These are phyloP conservation scores for Penicillium sp. DNA, from an alignment of 2,329 filamentous ascomycete species.

Conservation along the genomic window DNA sequence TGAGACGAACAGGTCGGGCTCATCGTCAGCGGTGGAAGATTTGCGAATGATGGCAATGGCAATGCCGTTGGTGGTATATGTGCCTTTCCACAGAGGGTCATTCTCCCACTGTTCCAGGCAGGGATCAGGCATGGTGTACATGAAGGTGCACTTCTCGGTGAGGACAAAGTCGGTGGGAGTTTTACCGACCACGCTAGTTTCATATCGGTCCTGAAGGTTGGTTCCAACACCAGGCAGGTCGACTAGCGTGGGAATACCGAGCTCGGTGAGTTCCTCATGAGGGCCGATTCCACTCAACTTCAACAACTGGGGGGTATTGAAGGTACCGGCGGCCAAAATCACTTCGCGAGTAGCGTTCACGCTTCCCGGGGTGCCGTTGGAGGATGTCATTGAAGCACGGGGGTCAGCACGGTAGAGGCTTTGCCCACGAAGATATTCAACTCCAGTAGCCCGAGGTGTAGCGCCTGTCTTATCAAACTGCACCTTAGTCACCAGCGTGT, in stretches of 20 bases:
- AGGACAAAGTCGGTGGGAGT: slow-evolving; percentile 33
- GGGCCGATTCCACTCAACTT: slow-evolving; percentile 60
- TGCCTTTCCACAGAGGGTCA: slow-evolving; percentile 37
- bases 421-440: slow-evolving; percentile 45
- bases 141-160: slow-evolving; percentile 30
- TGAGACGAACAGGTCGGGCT: slow-evolving; percentile 53
- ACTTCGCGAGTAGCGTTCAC: slow-evolving; percentile 42
- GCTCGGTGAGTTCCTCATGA: slow-evolving; percentile 46
- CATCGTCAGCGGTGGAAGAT: slow-evolving; percentile 40
- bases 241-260: slow-evolving; percentile 50
- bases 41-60: slow-evolving; percentile 46
- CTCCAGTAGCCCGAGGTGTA: slow-evolving; percentile 43
- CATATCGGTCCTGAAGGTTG: slow-evolving; percentile 60
- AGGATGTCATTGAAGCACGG: slow-evolving; percentile 22
- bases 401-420: slow-evolving; percentile 47
- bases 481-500: slow-evolving; percentile 45
- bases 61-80: slow-evolving; percentile 51
- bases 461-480: slow-evolving; percentile 37
- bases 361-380: slow-evolving; percentile 36
- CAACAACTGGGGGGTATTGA: slow-evolving; percentile 60
- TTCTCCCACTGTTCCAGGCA: slow-evolving; percentile 45
- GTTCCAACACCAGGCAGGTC: slow-evolving; percentile 58
- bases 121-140: slow-evolving; percentile 32
- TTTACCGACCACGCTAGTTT: slow-evolving; percentile 50
- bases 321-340: slow-evolving; percentile 50